These are phyloP conservation scores for Combretum micranthum DNA, from an alignment of 345 rosid species.

Conservation along the genomic window DNA sequence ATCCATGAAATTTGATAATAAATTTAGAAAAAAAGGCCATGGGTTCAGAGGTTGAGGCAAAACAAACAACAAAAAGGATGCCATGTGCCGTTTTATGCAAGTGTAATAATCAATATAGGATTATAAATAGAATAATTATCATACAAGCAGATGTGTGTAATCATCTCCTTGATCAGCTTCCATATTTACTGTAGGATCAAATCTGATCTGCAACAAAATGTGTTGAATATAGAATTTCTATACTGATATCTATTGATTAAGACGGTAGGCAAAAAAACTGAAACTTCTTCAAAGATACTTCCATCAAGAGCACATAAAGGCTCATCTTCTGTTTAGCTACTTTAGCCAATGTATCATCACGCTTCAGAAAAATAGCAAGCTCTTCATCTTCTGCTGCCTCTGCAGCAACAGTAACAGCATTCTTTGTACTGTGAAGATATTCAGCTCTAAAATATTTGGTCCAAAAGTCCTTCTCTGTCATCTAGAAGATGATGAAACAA, in stretches of 20 bases:
- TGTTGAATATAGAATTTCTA: slow-evolving; percentile 4
- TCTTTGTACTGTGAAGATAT: slow-evolving; percentile 71
- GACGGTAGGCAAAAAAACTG: slow-evolving; percentile 7
- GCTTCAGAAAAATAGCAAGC: slow-evolving; percentile 83
- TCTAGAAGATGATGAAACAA: slow-evolving; percentile 31
- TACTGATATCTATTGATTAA: slow-evolving; percentile 6
- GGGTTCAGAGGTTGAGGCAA: too few species aligned
- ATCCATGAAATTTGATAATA: too few species aligned
- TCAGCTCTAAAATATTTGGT: slow-evolving; percentile 94
- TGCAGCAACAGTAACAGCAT: slow-evolving; percentile 71
- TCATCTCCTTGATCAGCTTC: slow-evolving; percentile 96
- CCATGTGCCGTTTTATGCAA: too few species aligned
- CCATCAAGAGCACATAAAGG: slow-evolving; percentile 2
- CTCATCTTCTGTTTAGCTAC: slow-evolving; percentile 75
- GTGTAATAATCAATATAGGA: too few species aligned
- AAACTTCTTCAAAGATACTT: slow-evolving; percentile 1
- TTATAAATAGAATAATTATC: slow-evolving; percentile 5
- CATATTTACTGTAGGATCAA: slow-evolving; percentile 94
- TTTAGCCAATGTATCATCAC: slow-evolving; percentile 74
- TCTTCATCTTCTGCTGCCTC: slow-evolving; percentile 99
- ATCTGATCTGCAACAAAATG: slow-evolving; percentile 52
- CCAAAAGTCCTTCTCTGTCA: slow-evolving; percentile 93
- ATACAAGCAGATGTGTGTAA: slow-evolving; percentile 85
- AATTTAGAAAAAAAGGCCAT: too few species aligned
- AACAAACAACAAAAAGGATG: too few species aligned